phyloP scores from a whole-genome alignment of 2,329 filamentous ascomycete genomes.

The Microdochium paspali region DNA sequence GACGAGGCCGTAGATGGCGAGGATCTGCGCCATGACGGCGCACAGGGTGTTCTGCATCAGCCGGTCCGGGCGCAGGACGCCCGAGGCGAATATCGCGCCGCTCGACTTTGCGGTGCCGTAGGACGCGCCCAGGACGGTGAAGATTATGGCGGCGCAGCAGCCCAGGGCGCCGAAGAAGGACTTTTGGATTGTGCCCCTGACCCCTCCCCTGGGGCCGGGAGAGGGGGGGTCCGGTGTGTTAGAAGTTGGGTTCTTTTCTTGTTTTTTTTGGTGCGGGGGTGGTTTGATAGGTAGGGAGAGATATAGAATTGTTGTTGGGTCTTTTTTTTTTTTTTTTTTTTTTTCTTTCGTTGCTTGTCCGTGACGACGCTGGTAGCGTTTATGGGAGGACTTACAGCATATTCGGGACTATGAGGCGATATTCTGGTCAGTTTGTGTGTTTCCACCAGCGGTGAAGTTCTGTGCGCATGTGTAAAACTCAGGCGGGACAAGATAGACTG shows the following conservation, averaged over 20 bases:
- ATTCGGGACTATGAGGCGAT: constrained; percentile 36
- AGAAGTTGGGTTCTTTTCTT: too few relatives aligned
- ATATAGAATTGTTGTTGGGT: too few relatives aligned
- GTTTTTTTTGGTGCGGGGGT: too few relatives aligned
- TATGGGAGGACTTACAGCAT: constrained; percentile 25
- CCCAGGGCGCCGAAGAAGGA: constrained; percentile 36
- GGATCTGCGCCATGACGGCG: constrained; percentile 37
- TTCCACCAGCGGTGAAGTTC: too few relatives aligned
- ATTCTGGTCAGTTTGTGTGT: too few relatives aligned
- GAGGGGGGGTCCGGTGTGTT: too few relatives aligned
- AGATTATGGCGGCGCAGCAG: constrained; percentile 35
- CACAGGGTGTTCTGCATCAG: constrained; percentile 35
- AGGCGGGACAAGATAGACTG: constrained; percentile 3
- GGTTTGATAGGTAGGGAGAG: too few relatives aligned
- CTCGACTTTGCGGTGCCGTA: constrained; percentile 34
- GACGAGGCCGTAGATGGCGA: constrained; percentile 37
- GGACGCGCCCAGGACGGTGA: constrained; percentile 38
- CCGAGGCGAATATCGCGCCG: constrained; percentile 31
- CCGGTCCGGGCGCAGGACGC: constrained; percentile 32
- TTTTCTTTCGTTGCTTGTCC: not conserved
- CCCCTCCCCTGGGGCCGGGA: too few relatives aligned
- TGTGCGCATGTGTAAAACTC: too few relatives aligned
- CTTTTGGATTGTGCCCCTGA: constrained; percentile 9
- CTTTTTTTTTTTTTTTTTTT: too few relatives aligned
- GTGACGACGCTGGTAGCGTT: not conserved